Conservation (phyloP, 768 basidiomycete genomes). For the Suillus subaureus region DNA sequence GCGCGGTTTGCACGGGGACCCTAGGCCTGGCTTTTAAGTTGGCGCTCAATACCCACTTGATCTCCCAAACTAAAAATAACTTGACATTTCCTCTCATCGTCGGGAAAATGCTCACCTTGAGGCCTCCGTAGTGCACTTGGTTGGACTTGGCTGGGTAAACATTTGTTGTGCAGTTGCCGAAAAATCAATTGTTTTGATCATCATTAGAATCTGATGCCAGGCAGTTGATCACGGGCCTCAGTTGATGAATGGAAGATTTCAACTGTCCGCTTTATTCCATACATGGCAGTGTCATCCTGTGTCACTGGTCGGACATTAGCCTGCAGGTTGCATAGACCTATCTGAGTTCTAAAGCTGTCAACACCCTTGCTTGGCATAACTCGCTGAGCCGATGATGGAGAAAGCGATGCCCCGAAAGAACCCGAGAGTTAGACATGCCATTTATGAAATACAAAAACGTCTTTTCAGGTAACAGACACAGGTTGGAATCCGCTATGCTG, state of each 20-base stretch:
- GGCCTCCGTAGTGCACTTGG: background rate
- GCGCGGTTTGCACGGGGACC: background rate
- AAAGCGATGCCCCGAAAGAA: background rate
- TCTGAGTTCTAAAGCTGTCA: background rate
- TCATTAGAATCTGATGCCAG: background rate
- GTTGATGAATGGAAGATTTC: too few species aligned
- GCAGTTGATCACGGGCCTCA: too few species aligned
- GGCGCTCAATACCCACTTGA: background rate
- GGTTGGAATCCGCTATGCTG: background rate
- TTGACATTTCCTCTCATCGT: background rate
- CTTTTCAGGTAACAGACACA: background rate
- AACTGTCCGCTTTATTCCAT: too few species aligned
- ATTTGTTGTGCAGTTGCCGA: background rate
- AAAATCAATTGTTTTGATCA: background rate
- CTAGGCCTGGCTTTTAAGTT: background rate
- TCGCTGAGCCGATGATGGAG: background rate
- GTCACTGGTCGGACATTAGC: too few species aligned
- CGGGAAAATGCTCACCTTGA: background rate
- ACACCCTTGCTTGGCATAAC: background rate
- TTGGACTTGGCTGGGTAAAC: background rate
- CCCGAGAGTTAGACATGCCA: background rate
- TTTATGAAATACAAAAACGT: background rate
- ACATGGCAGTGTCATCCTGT: too few species aligned
- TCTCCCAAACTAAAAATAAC: background rate
- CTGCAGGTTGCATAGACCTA: too few species aligned